Base-by-base conservation (phyloP, 345 rosid genomes). In the Euphorbia pulcherrima region DNA sequence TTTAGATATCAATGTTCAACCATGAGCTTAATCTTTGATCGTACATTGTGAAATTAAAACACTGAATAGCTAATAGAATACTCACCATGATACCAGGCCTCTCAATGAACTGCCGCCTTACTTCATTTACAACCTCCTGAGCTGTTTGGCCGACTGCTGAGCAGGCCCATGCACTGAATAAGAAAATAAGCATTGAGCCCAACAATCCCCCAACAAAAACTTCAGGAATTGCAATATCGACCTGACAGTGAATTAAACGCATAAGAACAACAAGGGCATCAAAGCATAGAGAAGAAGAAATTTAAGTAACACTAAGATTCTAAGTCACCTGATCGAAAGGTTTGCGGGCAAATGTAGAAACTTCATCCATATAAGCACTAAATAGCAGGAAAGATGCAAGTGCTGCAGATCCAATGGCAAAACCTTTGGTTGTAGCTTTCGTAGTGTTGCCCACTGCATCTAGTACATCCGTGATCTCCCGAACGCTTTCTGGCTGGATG, bases 381-480 rank as follows among this genome's bases (percentile, higher is more conserved):
- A 94, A 94, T 63, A 94, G 86, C 83, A 94, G 97, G 74, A 94
- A 94, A 54, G 99, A 94, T 51, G 99, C 99, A 68, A 94, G 97
- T 37, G 99, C 97, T 41, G 99, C 99, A 68, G 99, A 94, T 67
- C 99, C 99, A 81, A 94, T 92, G 41, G 99, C 99, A 83, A 94
- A 94, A 20, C 99, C 99, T 85, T 94, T 94, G 8, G 99, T 94
- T 54, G 97, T 89, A 79, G 99, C 99, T 78, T 94, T 94, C 64
- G 99, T 94, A 61, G 97, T 94, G 79, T 94, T 94, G 51, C 99
- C 99, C 62, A 94, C 99, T n/a, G 99, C 99, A 87, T 94, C 99
- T 70, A 94, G 95, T 73, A 94, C 74, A 82, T 94, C 99, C 39
- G 97, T 94, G 66, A 94, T 92, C 77, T 94, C 97, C 74, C 99